These are phyloP conservation scores for Fusarium xyrophilum DNA, from an alignment of 2,329 filamentous ascomycete genomes.

Conservation along the genomic window DNA sequence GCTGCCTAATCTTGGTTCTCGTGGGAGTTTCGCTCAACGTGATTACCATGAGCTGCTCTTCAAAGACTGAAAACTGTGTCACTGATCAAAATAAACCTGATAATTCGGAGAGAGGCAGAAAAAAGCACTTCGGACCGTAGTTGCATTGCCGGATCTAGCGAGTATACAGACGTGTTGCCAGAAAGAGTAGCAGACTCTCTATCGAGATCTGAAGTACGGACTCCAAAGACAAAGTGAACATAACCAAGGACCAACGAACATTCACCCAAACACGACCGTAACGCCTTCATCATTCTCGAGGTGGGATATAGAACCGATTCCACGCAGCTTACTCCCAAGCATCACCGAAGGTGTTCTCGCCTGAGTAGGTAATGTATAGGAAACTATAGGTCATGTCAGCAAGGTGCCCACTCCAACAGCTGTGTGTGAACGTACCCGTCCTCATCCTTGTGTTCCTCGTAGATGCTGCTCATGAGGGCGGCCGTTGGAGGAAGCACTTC, in stretches of 20 bases:
- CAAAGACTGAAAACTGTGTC: background rate
- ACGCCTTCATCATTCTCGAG: slow-evolving; percentile 47
- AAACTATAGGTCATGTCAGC: slow-evolving; percentile 65
- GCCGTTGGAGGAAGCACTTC: slow-evolving; percentile 96
- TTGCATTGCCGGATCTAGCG: background rate
- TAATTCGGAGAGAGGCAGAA: background rate
- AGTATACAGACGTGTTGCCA: slow-evolving; percentile 16
- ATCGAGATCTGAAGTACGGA: slow-evolving; percentile 32
- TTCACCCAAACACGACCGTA: slow-evolving; percentile 45
- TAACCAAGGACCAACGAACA: slow-evolving; percentile 40
- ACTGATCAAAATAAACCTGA: slow-evolving; percentile 6
- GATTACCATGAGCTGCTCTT: background rate
- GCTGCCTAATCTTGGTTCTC: slow-evolving; percentile 5
- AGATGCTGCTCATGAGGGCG: slow-evolving; percentile 98
- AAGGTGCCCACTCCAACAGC: background rate
- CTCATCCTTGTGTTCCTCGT: slow-evolving; percentile 96
- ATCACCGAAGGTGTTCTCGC: slow-evolving; percentile 95
- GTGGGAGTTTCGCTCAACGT: background rate
- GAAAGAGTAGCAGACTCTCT: slow-evolving; percentile 30
- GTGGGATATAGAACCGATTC: slow-evolving; percentile 30
- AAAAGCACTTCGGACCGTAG: background rate
- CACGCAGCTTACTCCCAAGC: slow-evolving; percentile 36
- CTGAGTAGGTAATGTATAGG: slow-evolving; percentile 99
- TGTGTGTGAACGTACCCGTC: slow-evolving; percentile 61
- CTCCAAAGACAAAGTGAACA: slow-evolving; percentile 39